Evolutionary conservation across 148 eudicot genomes (phyloP), one percentile per base, ranked within the genome.

Genomic region (Limonium bicolor): DNA sequence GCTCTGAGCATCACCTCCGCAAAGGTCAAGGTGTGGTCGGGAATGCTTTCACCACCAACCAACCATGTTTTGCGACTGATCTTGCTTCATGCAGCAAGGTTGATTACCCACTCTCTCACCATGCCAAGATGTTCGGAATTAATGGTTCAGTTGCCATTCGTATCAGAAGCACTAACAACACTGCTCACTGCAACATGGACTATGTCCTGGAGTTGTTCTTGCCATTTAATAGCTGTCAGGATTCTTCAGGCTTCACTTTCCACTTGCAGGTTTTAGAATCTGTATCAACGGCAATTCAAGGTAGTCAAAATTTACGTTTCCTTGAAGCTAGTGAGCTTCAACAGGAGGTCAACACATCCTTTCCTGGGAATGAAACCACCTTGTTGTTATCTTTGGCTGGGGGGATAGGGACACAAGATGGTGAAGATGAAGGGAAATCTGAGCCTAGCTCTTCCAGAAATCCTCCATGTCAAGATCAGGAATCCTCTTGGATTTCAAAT

Each of bases 131-230:
- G 66, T 66, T 68, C 46, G 61, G 64, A 45, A 56, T 86, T 39
- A 65, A 54, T 34, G 84, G 72, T n/a, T 71, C 93, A 31, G 66
- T 78, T 29, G 94, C 96, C n/a, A 61, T 86, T 63, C 68, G 63
- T 26, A 62, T 82, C 22, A 59, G 64, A 18, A 71, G 75, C 46
- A 61, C 67, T 27, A 54, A 61, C 39, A 61, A 54, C 8, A 68
- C 55, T 47, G 4, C 2, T 32, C 13, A 32, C 14, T 2, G 1
- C 1, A 24, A 30, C 4, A 51, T 54, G 17, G 78, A 73, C 64
- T 86, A 67, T 55, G 73, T 78, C 15, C 31, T 86, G 60, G 96
- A 86, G 48, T 78, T 86, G 42, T 75, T 81, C 55, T 59, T 86
- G 14, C 96, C 96, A 4, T 28, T 52, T 7, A 68, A 78, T 38